These are phyloP conservation scores for Goniomonas avonlea DNA, from an alignment of 78 protist genomes.

Conservation along the genomic window DNA sequence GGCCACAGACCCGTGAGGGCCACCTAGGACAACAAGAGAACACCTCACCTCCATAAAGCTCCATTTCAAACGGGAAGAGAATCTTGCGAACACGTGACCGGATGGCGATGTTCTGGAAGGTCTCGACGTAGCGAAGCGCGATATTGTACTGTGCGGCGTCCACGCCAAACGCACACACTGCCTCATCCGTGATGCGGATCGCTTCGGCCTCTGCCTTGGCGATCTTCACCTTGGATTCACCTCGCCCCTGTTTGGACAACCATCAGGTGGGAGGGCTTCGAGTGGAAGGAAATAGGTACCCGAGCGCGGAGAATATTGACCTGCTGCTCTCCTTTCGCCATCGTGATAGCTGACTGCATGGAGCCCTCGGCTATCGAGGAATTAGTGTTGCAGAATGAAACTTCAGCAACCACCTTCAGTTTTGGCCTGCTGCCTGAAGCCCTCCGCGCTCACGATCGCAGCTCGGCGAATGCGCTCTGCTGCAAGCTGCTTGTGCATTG, in stretches of 20 bases:
- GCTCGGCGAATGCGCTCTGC: slow-evolving; percentile 16
- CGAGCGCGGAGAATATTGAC: too few species aligned
- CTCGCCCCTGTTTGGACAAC: background rate
- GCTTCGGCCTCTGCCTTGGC: slow-evolving; percentile 21
- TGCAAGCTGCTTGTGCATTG: slow-evolving; percentile 22
- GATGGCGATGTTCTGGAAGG: background rate
- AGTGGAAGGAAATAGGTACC: too few species aligned
- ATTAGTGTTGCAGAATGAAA: too few species aligned
- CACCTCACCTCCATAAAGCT: too few species aligned
- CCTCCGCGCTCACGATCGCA: slow-evolving; percentile 4
- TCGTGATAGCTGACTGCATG: background rate
- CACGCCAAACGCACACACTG: background rate
- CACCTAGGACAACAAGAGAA: background rate
- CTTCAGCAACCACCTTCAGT: too few species aligned
- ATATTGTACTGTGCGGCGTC: slow-evolving; percentile 18
- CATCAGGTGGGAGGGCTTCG: too few species aligned
- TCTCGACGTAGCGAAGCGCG: background rate
- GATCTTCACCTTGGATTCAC: background rate
- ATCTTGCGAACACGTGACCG: background rate
- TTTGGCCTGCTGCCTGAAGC: background rate
- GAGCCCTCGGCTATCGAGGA: slow-evolving; percentile 27
- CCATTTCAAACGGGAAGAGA: background rate
- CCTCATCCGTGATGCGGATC: background rate
- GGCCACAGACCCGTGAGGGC: background rate
- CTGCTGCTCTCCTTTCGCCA: background rate